Base-by-base conservation (phyloP, 2,329 filamentous ascomycete genomes). In the Fusarium sp. region DNA sequence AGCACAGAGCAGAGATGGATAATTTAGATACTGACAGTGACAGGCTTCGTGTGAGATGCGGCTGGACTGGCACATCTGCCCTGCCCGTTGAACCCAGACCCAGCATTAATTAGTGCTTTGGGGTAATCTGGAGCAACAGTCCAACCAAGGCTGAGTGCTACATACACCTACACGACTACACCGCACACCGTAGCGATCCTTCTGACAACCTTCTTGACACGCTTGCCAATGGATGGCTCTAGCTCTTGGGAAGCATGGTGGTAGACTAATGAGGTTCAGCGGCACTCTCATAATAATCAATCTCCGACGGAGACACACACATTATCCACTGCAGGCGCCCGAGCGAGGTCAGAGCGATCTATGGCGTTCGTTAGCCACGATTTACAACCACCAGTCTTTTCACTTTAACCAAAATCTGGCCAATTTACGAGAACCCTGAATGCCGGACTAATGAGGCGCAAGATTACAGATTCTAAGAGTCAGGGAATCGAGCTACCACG, bases 91-190 rank as follows among this genome's bases (percentile, higher is more conserved):
- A 61, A 74, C 58, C 52, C 38, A 74, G 51, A 74, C 58, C 48
- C 45, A 74, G 51, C 48, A 74, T 58, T 44, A 52, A 64, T 55
- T 48, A 52, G 67, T 62, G 44, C 34, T 66, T 73, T 48, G 66
- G 60, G 66, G 54, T 70, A 62, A 70, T 62, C 70, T 73, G 70
- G 66, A 66, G 52, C 52, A 60, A 32, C 38, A 73, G 48, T 66
- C 24, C 41, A 57, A 56, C 32, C 41, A 57, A 59, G 50, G 54
- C 57, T 60, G 64, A 62, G 22, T 42, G 57, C 54, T 45, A 66
- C 50, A 47, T 39, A 28, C 50, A 54, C 51, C 34, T 39, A 39
- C 24, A 28, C 14, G 38, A 26, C 32, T 41, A 47, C 47, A 41
- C 51, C 26, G 28, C 56, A 61, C 45, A 38, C 50, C 42, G 41